These are phyloP conservation scores for Diaporthe eres DNA, from an alignment of 2,329 filamentous ascomycete genomes.

Conservation along the genomic window DNA sequence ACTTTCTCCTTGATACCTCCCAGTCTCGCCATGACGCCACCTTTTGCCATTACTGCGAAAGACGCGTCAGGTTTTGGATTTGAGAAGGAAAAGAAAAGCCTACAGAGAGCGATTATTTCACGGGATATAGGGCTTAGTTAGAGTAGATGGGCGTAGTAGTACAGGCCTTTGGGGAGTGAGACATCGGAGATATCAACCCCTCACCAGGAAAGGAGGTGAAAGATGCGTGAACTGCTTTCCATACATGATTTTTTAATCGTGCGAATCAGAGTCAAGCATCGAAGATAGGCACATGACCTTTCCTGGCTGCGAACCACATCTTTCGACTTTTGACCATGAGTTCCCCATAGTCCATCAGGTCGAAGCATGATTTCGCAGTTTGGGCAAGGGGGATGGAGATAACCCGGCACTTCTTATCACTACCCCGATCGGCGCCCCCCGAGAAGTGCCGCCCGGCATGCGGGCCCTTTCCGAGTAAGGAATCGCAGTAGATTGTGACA, in stretches of 20 bases:
- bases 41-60: conserved; percentile 5
- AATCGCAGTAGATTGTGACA: not conserved
- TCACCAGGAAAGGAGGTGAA: not conserved
- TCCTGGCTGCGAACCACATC: not conserved
- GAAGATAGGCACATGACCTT: not conserved
- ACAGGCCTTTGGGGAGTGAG: not conserved
- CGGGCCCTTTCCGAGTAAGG: not conserved
- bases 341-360: not conserved
- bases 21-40: not conserved
- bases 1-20: conserved; percentile 37
- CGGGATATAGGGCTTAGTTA: not conserved
- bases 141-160: not conserved
- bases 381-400: not conserved
- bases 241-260: not conserved
- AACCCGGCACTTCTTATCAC: conserved; percentile 7
- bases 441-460: conserved; percentile 29
- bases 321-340: not conserved
- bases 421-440: not conserved
- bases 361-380: not conserved
- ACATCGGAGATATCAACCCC: not conserved
- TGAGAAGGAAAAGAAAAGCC: no score
- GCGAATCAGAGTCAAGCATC: not conserved
- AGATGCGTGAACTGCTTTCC: not conserved
- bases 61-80: not conserved
- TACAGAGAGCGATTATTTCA: no score